Base-by-base conservation (phyloP, 345 rosid species). In the Streptanthus diversifolius region DNA sequence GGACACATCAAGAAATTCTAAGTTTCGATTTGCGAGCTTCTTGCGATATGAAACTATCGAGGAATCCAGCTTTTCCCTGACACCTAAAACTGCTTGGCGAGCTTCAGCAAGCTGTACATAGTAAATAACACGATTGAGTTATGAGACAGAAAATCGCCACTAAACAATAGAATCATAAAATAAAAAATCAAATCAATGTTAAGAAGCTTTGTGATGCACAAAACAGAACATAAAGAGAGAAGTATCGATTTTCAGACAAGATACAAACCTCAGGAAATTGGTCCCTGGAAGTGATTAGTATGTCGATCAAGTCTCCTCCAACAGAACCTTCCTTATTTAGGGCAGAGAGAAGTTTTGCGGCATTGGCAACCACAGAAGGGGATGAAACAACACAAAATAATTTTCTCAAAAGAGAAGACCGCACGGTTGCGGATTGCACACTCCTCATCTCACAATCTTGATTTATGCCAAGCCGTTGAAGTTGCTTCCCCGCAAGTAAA, bases 281-380 rank as follows among this genome's bases (percentile, higher is more conserved):
- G 71, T 79, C 83, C 54, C 74, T 72, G 48, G 95, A 87, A 53
- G 71, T 59, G 65, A 83, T 79, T 55, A 93, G 57, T 74, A 88
- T 79, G 78, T 88, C 84, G 22, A 75, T 71, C 19, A 89, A 75
- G 72, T 93, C 90, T 73, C 96, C 95, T 77, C 70, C 68, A 63
- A 80, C 88, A 74, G 95, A 96, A 9, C 90, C 96, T 80, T 93
- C 91, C 82, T 88, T 88, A 68, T 86, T 88, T 57, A 93, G 70
- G 33, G 78, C 61, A 52, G 97, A 86, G 66, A 91, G 84, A 14
- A 86, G 77, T 75, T 88, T 91, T 15, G 88, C 89, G 36, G 92
- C 88, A 58, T 54, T 83, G 53, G 78, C 80, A 48, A 93, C 82
- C 66, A 93, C 81, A 81, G 58, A 73, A 44, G 91, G 72, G 30